A percentile compares a stretch with the other conserved stretches of the same genome.
These are phyloP conservation scores for Apiospora hydei DNA, from an alignment of 2,329 filamentous ascomycete species.

Conservation along the genomic window DNA sequence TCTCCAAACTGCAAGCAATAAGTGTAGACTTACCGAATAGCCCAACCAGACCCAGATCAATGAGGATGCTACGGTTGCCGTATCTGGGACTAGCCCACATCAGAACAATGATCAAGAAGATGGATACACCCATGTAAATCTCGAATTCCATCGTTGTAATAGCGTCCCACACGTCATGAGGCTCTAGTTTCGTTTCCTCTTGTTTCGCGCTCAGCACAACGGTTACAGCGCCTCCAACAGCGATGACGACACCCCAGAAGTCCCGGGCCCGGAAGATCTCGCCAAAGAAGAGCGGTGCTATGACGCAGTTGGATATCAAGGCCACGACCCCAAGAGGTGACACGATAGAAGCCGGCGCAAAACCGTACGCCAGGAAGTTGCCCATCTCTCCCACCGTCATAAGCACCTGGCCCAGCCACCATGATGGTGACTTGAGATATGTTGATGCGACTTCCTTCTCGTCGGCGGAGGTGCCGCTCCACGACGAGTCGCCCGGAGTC, in stretches of 20 bases:
- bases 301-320: slow-evolving; percentile 94
- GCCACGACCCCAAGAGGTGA: slow-evolving; percentile 97
- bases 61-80: slow-evolving; percentile 85
- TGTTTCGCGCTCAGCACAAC: slow-evolving; percentile 92
- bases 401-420: slow-evolving; percentile 93
- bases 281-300: slow-evolving; percentile 92
- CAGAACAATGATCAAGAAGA: slow-evolving; percentile 74
- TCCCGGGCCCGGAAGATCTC: slow-evolving; percentile 87
- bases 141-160: slow-evolving; percentile 91
- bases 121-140: slow-evolving; percentile 83
- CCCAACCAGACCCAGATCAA: slow-evolving; percentile 91
- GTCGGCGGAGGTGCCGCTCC: slow-evolving; percentile 46
- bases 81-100: slow-evolving; percentile 86
- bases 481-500: slow-evolving; percentile 53
- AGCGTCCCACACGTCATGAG: slow-evolving; percentile 86
- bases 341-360: slow-evolving; percentile 96
- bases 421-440: slow-evolving; percentile 91
- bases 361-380: slow-evolving; percentile 97
- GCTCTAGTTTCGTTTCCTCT: slow-evolving; percentile 89
- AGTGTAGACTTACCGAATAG: slow-evolving; percentile 75
- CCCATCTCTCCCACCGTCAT: slow-evolving; percentile 94
- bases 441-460: slow-evolving; percentile 60
- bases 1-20: slow-evolving; percentile 22
- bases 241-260: slow-evolving; percentile 86
- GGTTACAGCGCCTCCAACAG: slow-evolving; percentile 86